phyloP scores from a whole-genome alignment of 176 grass and related monocot species.

The Musa troglodytarum region DNA sequence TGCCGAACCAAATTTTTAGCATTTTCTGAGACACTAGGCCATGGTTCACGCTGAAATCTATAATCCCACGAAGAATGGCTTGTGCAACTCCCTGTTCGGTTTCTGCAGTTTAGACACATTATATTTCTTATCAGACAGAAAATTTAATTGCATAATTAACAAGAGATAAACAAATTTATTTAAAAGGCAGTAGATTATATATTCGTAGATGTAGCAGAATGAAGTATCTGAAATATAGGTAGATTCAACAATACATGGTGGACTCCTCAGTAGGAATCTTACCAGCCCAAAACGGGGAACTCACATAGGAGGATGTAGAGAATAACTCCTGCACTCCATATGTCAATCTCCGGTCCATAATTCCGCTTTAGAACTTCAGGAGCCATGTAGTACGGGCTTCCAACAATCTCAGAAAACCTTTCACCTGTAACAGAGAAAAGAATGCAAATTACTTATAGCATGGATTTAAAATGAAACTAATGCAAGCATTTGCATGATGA shows the following conservation, averaged over 20 bases:
- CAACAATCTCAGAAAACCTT: conserved; percentile 97
- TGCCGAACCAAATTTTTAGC: conserved; percentile 86
- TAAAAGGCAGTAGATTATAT: neutral
- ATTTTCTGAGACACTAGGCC: conserved; percentile 97
- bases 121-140: conserved; percentile 2
- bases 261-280: conserved; percentile 3
- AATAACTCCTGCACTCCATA: conserved; percentile 98
- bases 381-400: conserved; percentile 99
- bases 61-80: conserved; percentile 90
- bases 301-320: conserved; percentile 91
- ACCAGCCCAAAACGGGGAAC: conserved; percentile 99
- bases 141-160: neutral
- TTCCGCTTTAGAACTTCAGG: conserved; percentile 95
- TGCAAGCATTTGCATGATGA: neutral
- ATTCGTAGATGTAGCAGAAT: no score
- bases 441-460: neutral
- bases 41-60: conserved; percentile 95
- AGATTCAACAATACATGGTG: neutral
- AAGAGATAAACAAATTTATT: neutral
- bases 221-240: neutral
- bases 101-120: conserved; percentile 46
- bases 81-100: conserved; percentile 98
- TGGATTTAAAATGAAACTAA: neutral
- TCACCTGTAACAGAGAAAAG: conserved; percentile 50
- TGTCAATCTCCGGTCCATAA: conserved; percentile 97